Evolutionary conservation across 441 rosid species (phyloP).

Genomic region (Adansonia rubrostipa): DNA sequence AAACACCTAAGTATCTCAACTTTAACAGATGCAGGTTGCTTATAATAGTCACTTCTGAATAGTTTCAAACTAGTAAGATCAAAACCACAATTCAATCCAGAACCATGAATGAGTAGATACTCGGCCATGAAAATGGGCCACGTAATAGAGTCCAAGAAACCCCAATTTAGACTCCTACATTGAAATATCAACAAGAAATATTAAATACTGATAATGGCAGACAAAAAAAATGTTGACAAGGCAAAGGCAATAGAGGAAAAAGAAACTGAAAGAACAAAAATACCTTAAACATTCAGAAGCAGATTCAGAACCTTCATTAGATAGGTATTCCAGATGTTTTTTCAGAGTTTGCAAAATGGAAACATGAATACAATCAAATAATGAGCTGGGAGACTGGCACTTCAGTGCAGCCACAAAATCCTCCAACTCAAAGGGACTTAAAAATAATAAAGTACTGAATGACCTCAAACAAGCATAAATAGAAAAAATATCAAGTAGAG

Average conservation of each 20-base stretch:
- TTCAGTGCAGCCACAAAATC: constrained; percentile 67
- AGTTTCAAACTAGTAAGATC: constrained; percentile 53
- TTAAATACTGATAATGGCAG: constrained; percentile 28
- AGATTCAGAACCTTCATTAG: constrained; percentile 60
- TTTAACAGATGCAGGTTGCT: constrained; percentile 55
- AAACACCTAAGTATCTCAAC: constrained; percentile 61
- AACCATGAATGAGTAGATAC: constrained; percentile 60
- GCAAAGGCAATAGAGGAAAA: background rate
- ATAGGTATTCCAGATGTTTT: constrained; percentile 61
- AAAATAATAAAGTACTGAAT: constrained; percentile 47
- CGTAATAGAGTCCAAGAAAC: constrained; percentile 60
- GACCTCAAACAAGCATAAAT: constrained; percentile 63
- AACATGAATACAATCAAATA: constrained; percentile 67
- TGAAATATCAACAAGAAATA: constrained; percentile 33
- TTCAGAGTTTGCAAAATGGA: constrained; percentile 61
- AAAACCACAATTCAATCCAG: constrained; percentile 42
- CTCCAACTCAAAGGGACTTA: constrained; percentile 78
- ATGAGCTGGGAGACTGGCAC: constrained; percentile 47
- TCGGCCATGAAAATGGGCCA: constrained; percentile 70
- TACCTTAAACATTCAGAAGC: constrained; percentile 78
- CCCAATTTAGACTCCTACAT: constrained; percentile 80
- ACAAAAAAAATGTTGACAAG: background rate
- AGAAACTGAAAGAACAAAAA: constrained; percentile 29
- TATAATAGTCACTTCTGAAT: constrained; percentile 62
- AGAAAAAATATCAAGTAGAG: constrained; percentile 54